Conservation (phyloP, 306 rosid species). For the Prunus campanulata region DNA sequence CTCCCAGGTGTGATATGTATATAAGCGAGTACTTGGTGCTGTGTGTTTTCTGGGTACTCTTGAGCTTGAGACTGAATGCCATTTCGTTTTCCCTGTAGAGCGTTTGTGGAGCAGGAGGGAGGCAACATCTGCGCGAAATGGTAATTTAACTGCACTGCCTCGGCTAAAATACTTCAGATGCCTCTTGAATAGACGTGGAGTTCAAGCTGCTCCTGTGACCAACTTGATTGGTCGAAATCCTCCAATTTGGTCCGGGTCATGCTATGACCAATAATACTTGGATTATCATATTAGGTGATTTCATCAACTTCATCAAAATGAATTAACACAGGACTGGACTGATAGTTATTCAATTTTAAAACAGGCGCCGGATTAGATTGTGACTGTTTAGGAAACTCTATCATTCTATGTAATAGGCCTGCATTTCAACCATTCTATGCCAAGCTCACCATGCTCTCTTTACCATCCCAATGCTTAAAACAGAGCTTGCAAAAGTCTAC, state of each 20-base stretch:
- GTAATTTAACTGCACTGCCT: constrained; percentile 45
- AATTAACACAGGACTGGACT: not conserved
- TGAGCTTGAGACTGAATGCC: constrained; percentile 5
- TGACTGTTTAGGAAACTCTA: not conserved
- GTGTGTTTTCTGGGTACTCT: not conserved
- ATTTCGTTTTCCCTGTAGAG: constrained; percentile 39
- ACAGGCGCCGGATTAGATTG: not conserved
- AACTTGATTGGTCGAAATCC: constrained; percentile 64
- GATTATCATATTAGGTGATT: not conserved
- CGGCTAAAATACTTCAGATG: constrained; percentile 81
- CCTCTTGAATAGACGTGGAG: constrained; percentile 74
- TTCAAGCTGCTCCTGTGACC: constrained; percentile 78
- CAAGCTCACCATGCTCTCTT: not conserved
- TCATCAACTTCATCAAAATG: not conserved
- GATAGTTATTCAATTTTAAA: not conserved
- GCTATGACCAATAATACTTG: constrained; percentile 61
- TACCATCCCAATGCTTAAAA: not conserved
- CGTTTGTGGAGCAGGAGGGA: constrained; percentile 77
- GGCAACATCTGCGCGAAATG: constrained; percentile 33
- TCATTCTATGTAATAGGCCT: not conserved
- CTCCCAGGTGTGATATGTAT: no score
- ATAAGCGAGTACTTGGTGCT: no score
- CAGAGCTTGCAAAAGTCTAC: not conserved
- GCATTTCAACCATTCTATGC: not conserved
- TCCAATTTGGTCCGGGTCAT: constrained; percentile 79